Conservation (phyloP, 2,329 filamentous ascomycete species). For the Aureobasidium subglaciale region DNA sequence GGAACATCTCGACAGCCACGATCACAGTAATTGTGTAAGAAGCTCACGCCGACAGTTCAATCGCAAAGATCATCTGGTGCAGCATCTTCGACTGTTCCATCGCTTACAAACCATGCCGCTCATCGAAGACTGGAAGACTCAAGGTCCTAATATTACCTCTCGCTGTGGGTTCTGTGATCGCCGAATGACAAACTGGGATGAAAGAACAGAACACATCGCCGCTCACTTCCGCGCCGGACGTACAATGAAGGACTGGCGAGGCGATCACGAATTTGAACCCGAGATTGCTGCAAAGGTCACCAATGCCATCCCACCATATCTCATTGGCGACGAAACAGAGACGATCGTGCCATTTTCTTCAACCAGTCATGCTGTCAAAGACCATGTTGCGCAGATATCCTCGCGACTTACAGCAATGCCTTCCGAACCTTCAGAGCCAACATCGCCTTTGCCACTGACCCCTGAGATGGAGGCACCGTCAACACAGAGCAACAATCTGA, state of each 20-base stretch:
- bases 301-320: slow-evolving; percentile 46
- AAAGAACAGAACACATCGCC: slow-evolving; percentile 46
- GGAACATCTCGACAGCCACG: slow-evolving; percentile 53
- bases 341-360: slow-evolving; percentile 43
- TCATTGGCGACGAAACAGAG: slow-evolving; percentile 42
- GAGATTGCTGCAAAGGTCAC: slow-evolving; percentile 41
- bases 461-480: background rate
- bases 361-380: background rate
- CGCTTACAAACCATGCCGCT: slow-evolving; percentile 49
- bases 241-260: slow-evolving; percentile 49
- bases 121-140: slow-evolving; percentile 46
- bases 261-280: slow-evolving; percentile 46
- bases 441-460: slow-evolving; percentile 3
- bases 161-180: slow-evolving; percentile 49
- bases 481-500: background rate
- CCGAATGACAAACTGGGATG: slow-evolving; percentile 44
- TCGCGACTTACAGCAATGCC: background rate
- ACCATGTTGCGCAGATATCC: slow-evolving; percentile 3
- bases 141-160: slow-evolving; percentile 46
- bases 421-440: background rate
- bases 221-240: slow-evolving; percentile 49
- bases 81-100: slow-evolving; percentile 55
- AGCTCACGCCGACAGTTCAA: slow-evolving; percentile 60
- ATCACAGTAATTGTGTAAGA: slow-evolving; percentile 59
- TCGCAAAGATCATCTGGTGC: slow-evolving; percentile 55